A percentile compares a stretch with the other conserved stretches of the same genome.
Conservation (phyloP, 495 filamentous ascomycete species). For the Aspergillus steynii region DNA sequence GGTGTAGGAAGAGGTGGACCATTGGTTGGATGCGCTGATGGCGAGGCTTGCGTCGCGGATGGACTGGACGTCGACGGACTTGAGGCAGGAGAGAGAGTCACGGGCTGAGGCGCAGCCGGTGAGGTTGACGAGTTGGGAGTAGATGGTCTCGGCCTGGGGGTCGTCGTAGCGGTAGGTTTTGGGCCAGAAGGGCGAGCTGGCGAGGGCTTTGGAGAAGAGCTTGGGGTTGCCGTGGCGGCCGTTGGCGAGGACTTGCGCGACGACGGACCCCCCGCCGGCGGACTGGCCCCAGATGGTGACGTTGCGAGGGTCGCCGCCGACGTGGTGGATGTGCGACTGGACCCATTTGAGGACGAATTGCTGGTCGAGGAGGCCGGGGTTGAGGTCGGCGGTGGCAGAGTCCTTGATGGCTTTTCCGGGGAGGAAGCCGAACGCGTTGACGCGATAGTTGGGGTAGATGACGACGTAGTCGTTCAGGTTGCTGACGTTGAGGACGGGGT, state of each 20-base stretch:
- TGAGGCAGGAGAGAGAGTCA: constrained; percentile 50
- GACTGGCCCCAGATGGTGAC: constrained; percentile 57
- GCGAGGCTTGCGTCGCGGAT: constrained; percentile 48
- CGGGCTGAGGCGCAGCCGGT: constrained; percentile 42
- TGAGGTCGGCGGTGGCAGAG: constrained; percentile 48
- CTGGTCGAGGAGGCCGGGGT: constrained; percentile 51
- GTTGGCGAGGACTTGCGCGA: constrained; percentile 55
- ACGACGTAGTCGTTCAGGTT: constrained; percentile 50
- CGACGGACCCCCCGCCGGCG: constrained; percentile 57
- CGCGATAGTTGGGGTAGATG: constrained; percentile 54
- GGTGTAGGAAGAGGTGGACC: constrained; percentile 53
- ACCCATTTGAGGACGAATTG: constrained; percentile 56
- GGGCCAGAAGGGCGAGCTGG: constrained; percentile 62
- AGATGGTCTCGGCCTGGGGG: constrained; percentile 51
- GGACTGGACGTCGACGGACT: constrained; percentile 47
- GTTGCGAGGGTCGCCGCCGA: constrained; percentile 51
- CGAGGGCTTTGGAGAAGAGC: constrained; percentile 55
- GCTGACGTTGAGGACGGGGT: constrained; percentile 55
- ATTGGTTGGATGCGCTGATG: constrained; percentile 47
- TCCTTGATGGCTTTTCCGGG: constrained; percentile 52
- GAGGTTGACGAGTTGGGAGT: constrained; percentile 41
- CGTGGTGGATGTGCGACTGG: constrained; percentile 49
- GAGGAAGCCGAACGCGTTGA: constrained; percentile 61
- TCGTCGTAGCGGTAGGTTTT: constrained; percentile 55
- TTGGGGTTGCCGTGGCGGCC: constrained; percentile 34